phyloP scores from a whole-genome alignment of 345 rosid species.

The Salix exigua region DNA sequence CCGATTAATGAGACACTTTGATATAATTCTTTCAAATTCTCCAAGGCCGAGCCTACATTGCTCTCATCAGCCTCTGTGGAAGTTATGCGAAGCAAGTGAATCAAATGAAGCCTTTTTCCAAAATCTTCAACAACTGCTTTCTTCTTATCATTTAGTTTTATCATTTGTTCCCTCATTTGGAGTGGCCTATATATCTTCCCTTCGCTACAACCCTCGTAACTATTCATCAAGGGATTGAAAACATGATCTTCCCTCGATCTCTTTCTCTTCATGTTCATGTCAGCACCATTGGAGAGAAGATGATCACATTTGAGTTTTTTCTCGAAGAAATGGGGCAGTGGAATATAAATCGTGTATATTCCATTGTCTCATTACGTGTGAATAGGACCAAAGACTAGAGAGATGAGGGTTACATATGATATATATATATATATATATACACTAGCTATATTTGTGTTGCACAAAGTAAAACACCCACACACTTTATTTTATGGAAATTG shows the following conservation, averaged over 20 bases:
- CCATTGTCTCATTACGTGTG: conserved; percentile 31
- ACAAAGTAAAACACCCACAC: too few species aligned
- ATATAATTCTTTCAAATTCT: conserved; percentile 43
- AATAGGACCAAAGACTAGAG: conserved; percentile 17
- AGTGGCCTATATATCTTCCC: conserved; percentile 46
- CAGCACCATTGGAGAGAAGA: not conserved
- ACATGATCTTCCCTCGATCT: conserved; percentile 18
- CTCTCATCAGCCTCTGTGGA: conserved; percentile 48
- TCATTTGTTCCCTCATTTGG: conserved; percentile 54
- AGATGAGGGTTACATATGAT: not conserved
- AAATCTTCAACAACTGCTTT: conserved; percentile 31
- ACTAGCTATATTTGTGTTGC: too few species aligned
- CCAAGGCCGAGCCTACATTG: conserved; percentile 30
- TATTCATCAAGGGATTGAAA: conserved; percentile 3
- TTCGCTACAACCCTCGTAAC: conserved; percentile 31
- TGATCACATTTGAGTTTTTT: too few species aligned
- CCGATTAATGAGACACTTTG: conserved; percentile 43
- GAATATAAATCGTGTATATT: conserved; percentile 7
- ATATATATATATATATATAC: too few species aligned
- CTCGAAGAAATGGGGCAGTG: too few species aligned
- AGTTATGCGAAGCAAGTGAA: conserved; percentile 51
- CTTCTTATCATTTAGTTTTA: conserved; percentile 33
- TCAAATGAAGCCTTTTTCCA: conserved; percentile 54
- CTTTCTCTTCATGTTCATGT: conserved; percentile 33
- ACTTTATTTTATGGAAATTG: not conserved